A percentile compares a stretch with the other conserved stretches of the same genome.
Evolutionary conservation across 768 basidiomycete species (phyloP).

Genomic region (Kwoniella shandongensis): DNA sequence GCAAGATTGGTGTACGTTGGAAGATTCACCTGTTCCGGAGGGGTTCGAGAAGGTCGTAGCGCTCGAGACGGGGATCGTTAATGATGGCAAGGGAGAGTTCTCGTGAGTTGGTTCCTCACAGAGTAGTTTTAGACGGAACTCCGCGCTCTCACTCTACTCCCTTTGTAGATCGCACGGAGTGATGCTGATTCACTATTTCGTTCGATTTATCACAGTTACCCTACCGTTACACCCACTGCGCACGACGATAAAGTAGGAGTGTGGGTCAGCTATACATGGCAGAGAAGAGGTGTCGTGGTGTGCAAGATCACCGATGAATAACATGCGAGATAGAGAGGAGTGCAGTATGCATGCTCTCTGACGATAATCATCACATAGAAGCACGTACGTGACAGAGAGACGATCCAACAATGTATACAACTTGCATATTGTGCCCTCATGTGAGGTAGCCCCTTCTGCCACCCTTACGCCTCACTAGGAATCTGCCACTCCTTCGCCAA

Average conservation of each 20-base stretch:
- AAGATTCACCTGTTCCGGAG: slow-evolving; percentile 14
- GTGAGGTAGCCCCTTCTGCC: too few species aligned
- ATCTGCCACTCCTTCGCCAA: slow-evolving; percentile 14
- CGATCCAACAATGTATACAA: too few species aligned
- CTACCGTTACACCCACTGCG: slow-evolving; percentile 16
- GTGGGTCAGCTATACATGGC: slow-evolving; percentile 29
- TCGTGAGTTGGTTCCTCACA: slow-evolving; percentile 30
- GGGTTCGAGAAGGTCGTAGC: slow-evolving; percentile 16
- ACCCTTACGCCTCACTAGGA: not conserved
- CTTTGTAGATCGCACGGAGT: too few species aligned
- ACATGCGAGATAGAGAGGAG: too few species aligned
- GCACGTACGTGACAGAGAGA: too few species aligned
- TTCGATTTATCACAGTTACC: slow-evolving; percentile 10
- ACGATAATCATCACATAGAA: too few species aligned
- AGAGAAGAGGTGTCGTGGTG: slow-evolving; percentile 22
- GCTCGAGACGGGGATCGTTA: slow-evolving; percentile 24
- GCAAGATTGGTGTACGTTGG: slow-evolving; percentile 26
- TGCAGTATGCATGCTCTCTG: too few species aligned
- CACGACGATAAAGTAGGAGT: slow-evolving; percentile 23
- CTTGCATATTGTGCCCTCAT: too few species aligned
- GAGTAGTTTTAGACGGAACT: not conserved
- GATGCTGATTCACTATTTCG: not conserved
- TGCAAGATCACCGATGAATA: slow-evolving; percentile 12
- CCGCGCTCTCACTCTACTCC: too few species aligned
- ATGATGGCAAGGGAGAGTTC: slow-evolving; percentile 26